Conservation (phyloP, 345 rosid species). For the Adansonia digitata region DNA sequence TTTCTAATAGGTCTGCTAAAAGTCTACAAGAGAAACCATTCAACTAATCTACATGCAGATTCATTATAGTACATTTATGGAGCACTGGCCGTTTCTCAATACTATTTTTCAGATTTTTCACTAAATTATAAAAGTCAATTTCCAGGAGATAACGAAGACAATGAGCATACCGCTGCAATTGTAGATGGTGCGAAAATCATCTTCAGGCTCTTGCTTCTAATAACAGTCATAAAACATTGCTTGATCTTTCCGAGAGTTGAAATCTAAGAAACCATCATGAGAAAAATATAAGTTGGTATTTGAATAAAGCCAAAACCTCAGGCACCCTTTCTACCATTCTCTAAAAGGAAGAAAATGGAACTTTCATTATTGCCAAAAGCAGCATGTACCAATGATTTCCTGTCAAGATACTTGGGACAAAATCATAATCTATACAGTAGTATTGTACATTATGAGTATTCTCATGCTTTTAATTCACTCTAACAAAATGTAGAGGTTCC, state of each 20-base stretch:
- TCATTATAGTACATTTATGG: too few relatives aligned
- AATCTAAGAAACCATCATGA: conserved; percentile 19
- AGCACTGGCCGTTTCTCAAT: too few relatives aligned
- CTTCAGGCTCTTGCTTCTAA: conserved; percentile 37
- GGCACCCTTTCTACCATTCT: neutral
- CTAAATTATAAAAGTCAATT: too few relatives aligned
- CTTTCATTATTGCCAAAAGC: neutral
- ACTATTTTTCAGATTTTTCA: too few relatives aligned
- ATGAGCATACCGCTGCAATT: conserved; percentile 38
- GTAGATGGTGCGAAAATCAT: conserved; percentile 57
- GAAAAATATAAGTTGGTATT: neutral
- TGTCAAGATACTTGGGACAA: too few relatives aligned
- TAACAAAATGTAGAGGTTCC: neutral
- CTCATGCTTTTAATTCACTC: neutral
- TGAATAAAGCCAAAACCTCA: neutral
- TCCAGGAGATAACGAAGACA: neutral
- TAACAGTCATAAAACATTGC: conserved; percentile 14
- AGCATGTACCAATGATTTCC: neutral
- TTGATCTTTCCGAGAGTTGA: conserved; percentile 25
- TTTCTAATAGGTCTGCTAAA: neutral
- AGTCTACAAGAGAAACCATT: neutral
- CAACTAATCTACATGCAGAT: neutral
- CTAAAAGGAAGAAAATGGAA: neutral
- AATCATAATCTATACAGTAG: conserved; percentile 17
- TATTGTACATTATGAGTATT: too few relatives aligned